phyloP scores from a whole-genome alignment of 768 basidiomycete species.

The Tulasnella sp. region DNA sequence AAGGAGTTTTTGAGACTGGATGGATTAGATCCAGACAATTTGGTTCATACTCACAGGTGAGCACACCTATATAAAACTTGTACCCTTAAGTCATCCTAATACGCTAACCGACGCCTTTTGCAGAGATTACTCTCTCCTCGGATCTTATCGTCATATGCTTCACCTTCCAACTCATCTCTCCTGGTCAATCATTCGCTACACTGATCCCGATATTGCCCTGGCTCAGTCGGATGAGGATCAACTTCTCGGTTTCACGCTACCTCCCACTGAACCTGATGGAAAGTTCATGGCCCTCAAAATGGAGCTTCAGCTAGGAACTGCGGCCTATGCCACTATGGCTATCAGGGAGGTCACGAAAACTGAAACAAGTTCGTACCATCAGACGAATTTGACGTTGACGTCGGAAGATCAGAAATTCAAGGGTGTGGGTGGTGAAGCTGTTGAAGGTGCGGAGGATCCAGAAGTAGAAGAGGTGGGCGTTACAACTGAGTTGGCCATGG shows the following conservation, averaged over 20 bases:
- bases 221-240: slow-evolving; percentile 94
- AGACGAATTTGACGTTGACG: slow-evolving; percentile 59
- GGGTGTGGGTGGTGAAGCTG: slow-evolving; percentile 30
- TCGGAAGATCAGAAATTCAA: slow-evolving; percentile 76
- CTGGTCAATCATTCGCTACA: slow-evolving; percentile 77
- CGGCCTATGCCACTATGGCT: slow-evolving; percentile 97
- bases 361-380: slow-evolving; percentile 86
- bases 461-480: slow-evolving; percentile 19
- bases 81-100: neutral
- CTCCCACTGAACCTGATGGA: slow-evolving; percentile 52
- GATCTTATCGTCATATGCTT: slow-evolving; percentile 86
- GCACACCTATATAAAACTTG: no score
- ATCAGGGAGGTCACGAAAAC: slow-evolving; percentile 89
- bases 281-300: slow-evolving; percentile 84
- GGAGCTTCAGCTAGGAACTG: slow-evolving; percentile 69
- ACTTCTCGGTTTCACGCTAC: slow-evolving; percentile 66
- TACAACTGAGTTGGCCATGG: neutral
- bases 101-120: neutral
- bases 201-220: slow-evolving; percentile 82
- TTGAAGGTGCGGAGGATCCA: slow-evolving; percentile 21
- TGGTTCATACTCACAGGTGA: slow-evolving; percentile 79
- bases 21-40: slow-evolving; percentile 82
- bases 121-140: slow-evolving; percentile 84
- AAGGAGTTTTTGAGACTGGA: slow-evolving; percentile 68
- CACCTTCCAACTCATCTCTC: slow-evolving; percentile 71